phyloP scores from a whole-genome alignment of 1,284 basidiomycete genomes.

The Chiua sp. region DNA sequence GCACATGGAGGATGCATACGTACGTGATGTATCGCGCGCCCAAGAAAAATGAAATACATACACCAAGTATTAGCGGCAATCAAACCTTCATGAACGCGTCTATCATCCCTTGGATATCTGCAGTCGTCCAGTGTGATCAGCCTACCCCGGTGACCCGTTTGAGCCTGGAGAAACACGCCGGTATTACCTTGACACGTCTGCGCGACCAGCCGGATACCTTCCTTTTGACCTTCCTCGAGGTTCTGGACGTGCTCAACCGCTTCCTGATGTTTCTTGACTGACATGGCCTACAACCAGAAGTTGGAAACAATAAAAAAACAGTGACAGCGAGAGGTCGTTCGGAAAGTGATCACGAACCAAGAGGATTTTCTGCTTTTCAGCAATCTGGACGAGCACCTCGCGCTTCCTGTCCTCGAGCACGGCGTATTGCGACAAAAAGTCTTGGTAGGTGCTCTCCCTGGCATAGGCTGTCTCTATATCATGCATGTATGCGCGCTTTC shows the following conservation, averaged over 20 bases:
- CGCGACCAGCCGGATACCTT: conserved; percentile 28
- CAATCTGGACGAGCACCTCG: conserved; percentile 33
- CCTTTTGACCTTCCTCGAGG: conserved; percentile 32
- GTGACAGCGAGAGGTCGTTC: not conserved
- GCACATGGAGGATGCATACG: not conserved
- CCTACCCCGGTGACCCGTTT: too few species aligned
- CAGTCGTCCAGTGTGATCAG: not conserved
- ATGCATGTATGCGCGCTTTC: conserved; percentile 13
- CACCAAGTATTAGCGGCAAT: conserved; percentile 1
- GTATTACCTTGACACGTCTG: conserved; percentile 31
- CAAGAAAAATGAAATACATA: not conserved
- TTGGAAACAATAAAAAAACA: too few species aligned
- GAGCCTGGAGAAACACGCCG: not conserved
- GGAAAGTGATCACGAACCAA: conserved; percentile 23
- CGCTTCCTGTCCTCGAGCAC: conserved; percentile 34
- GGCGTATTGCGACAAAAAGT: conserved; percentile 31
- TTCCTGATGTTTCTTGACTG: conserved; percentile 34
- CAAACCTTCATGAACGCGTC: conserved; percentile 30
- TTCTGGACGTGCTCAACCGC: conserved; percentile 22
- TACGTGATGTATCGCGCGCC: not conserved
- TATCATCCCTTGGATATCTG: conserved; percentile 25
- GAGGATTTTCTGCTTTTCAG: conserved; percentile 29
- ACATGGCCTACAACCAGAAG: conserved; percentile 22
- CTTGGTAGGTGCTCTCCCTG: conserved; percentile 33
- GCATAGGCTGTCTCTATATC: not conserved